Evolutionary conservation across 352 stramenopile genomes (phyloP), one percentile per base, ranked within the genome.

Genomic region (Globisporangium rhizosaccharum): DNA sequence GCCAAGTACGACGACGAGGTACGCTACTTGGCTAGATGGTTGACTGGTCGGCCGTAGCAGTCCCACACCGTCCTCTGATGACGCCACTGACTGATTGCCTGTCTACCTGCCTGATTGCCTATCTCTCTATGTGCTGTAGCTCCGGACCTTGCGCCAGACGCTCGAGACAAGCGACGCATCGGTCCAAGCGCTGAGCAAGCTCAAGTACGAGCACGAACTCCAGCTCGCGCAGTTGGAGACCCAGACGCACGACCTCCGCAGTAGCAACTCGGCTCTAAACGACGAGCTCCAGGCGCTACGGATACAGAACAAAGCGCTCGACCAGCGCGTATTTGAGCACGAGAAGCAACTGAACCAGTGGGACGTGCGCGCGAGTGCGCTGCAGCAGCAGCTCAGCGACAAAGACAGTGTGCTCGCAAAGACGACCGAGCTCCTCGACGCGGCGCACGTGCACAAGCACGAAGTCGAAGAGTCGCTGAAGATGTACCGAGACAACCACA

Each of bases 401-500:
- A 94, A 94, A 51, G 82, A 92, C 44, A 71, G 87, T 8, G 76
- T 91, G 26, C 75, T 90, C 25, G 61, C 65, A 8, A 92, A 92
- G 57, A 93, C 79, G n/a, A 75, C 68, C 4, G 79, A 89, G 39
- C 61, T 93, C 12, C 60, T 94, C 0, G 65, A 92, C 47, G 69
- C 76, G 12, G 77, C 85, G 2, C 81, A 89, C 51, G 30, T 66
- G 9, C 82, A 92, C 56, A 93, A 88, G 63, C 79, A 88, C 52
- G 81, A 93, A 52, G 72, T 96, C 17, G 88, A 96, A 49, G 85
- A 96, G 9, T 92, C 86, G 23, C 60, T 95, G 25, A 87, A 89
- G 47, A 80, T 92, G 78, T 96, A 96, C 62, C 86, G 90, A 17
- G 82, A 91, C 53, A 94, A 94, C 53, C 81, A 93, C 57, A 69